Percentiles rank a stretch among this genome's conserved stretches.
Conservation (phyloP, 2,329 filamentous ascomycete species). For the Talaromyces sp. region DNA sequence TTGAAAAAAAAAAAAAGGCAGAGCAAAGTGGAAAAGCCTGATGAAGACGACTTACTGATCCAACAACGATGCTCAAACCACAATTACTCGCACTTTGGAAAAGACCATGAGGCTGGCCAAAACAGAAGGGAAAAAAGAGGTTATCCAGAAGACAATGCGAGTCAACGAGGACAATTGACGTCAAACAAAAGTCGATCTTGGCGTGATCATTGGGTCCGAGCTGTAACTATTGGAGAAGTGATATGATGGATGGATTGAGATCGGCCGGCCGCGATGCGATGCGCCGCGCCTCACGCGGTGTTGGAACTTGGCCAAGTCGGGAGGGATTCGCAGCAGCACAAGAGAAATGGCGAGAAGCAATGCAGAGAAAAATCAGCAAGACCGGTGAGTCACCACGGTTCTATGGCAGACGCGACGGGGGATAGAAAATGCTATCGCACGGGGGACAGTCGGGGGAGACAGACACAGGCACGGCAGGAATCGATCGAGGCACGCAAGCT, state of each 20-base stretch:
- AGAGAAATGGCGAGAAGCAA: too few species aligned
- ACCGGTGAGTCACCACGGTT: not conserved
- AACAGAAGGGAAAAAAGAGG: not conserved
- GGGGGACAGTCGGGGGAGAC: not conserved
- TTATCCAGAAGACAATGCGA: not conserved
- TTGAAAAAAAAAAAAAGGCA: too few species aligned
- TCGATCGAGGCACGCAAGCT: not conserved
- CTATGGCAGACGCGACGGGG: not conserved
- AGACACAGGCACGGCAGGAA: not conserved
- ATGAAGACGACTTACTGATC: not conserved
- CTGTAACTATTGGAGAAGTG: not conserved
- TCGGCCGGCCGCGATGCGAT: not conserved
- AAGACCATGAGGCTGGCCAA: not conserved
- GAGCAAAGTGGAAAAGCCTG: not conserved
- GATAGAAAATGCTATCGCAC: not conserved
- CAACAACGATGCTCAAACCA: not conserved
- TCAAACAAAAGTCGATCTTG: not conserved
- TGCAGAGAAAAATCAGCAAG: not conserved
- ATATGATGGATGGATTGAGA: not conserved
- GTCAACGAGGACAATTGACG: not conserved
- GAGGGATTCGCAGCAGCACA: not conserved
- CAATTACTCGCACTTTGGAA: not conserved
- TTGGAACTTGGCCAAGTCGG: not conserved
- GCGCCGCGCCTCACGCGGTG: constrained; percentile 3
- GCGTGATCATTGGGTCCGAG: not conserved